Conservation (phyloP, 192 early-diverging fungal species). For the Geranomyces variabilis region DNA sequence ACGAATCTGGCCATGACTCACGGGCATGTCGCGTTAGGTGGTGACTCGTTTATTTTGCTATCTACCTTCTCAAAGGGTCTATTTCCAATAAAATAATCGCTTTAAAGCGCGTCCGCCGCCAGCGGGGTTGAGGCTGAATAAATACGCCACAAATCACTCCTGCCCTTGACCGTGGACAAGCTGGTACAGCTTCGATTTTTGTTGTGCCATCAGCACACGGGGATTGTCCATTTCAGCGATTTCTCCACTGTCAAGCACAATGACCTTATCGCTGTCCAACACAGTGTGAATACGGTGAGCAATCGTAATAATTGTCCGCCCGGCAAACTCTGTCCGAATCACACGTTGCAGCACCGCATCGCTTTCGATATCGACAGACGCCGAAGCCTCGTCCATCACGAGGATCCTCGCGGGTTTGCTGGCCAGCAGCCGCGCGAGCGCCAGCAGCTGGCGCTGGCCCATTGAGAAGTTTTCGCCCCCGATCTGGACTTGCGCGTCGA, state of each 20-base stretch:
- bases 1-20: too few species aligned
- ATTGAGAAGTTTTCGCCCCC: not conserved
- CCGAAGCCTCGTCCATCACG: not conserved
- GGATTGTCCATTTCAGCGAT: slow-evolving; percentile 82
- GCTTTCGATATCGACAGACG: not conserved
- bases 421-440: not conserved
- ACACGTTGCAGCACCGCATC: not conserved
- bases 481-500: slow-evolving; percentile 28
- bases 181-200: not conserved
- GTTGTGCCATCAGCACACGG: not conserved
- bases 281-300: slow-evolving; percentile 41
- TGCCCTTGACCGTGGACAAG: not conserved
- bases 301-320: slow-evolving; percentile 43
- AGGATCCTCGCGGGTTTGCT: not conserved
- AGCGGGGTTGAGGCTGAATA: too few species aligned
- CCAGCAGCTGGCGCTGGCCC: not conserved
- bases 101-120: too few species aligned
- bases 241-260: slow-evolving; percentile 72
- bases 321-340: slow-evolving; percentile 57
- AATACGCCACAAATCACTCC: too few species aligned
- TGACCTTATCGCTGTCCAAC: slow-evolving; percentile 72
- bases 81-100: too few species aligned
- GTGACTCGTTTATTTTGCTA: too few species aligned
- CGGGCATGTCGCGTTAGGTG: too few species aligned
- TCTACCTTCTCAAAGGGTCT: too few species aligned